These are phyloP conservation scores for Huntiella savannae DNA, from an alignment of 2,329 filamentous ascomycete species.

Conservation along the genomic window DNA sequence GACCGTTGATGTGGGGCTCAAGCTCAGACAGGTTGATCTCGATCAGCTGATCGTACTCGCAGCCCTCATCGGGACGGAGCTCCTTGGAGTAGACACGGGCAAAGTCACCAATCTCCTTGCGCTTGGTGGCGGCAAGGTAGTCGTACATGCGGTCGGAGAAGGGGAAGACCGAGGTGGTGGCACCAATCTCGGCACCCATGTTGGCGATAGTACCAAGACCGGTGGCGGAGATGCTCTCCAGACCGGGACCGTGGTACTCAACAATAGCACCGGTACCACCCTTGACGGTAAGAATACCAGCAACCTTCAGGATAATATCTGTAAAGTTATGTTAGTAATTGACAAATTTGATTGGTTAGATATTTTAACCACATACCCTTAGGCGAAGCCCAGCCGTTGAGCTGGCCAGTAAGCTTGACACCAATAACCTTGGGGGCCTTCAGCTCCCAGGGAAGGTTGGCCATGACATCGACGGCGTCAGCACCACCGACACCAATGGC, in stretches of 20 bases:
- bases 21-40: constrained; percentile 91
- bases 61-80: constrained; percentile 71
- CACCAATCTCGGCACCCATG: constrained; percentile 58
- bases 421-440: constrained; percentile 96
- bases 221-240: constrained; percentile 47
- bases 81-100: constrained; percentile 68
- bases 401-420: constrained; percentile 76
- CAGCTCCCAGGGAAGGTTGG: constrained; percentile 88
- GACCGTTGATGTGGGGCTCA: constrained; percentile 96
- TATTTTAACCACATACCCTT: constrained; percentile 29
- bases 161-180: constrained; percentile 87
- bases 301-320: constrained; percentile 93
- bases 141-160: constrained; percentile 98
- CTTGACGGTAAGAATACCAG: constrained; percentile 92
- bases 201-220: constrained; percentile 71
- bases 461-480: constrained; percentile 97
- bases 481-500: constrained; percentile 95
- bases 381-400: constrained; percentile 81
- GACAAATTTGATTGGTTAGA: background rate
- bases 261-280: constrained; percentile 87
- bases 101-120: constrained; percentile 77
- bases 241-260: constrained; percentile 55
- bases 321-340: constrained; percentile 17
- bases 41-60: constrained; percentile 88
- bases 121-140: constrained; percentile 83